Evolutionary conservation across 192 early-diverging fungal species (phyloP).

Genomic region (Podila minutissima): DNA sequence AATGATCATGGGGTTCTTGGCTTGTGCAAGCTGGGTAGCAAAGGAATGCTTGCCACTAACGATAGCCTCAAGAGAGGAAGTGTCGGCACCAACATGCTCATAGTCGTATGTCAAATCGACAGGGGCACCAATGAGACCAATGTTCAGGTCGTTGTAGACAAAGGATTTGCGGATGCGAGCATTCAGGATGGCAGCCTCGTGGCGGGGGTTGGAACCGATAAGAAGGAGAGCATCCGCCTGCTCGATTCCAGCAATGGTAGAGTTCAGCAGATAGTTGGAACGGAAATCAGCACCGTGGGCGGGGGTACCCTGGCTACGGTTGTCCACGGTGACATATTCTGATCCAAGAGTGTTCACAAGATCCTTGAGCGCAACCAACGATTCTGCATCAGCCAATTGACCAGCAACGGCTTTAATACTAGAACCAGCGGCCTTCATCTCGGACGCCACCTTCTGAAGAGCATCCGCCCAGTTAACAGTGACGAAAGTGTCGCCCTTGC

Average conservation of each 20-base stretch:
- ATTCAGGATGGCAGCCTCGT: conserved; percentile 96
- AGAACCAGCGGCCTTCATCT: conserved; percentile 68
- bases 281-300: conserved; percentile 82
- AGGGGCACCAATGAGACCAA: conserved; percentile 84
- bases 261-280: conserved; percentile 88
- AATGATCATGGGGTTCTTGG: conserved; percentile 92
- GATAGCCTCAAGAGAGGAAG: conserved; percentile 74
- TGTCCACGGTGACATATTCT: conserved; percentile 88
- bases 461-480: conserved; percentile 89
- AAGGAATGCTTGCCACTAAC: conserved; percentile 78
- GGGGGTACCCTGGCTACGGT: conserved; percentile 57
- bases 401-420: conserved; percentile 90
- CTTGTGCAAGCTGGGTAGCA: conserved; percentile 72
- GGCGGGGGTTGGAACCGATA: conserved; percentile 95
- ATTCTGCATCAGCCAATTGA: conserved; percentile 92
- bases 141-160: conserved; percentile 79
- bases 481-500: conserved; percentile 84
- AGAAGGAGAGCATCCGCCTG: conserved; percentile 92
- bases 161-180: conserved; percentile 95
- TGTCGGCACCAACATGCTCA: conserved; percentile 78
- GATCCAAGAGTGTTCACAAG: conserved; percentile 87
- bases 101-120: conserved; percentile 92
- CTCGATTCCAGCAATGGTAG: conserved; percentile 88
- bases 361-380: conserved; percentile 94
- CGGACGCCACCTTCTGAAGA: conserved; percentile 73